Evolutionary conservation across 78 protist species (phyloP), one percentile per base, ranked within the genome.

Genomic region (Chrysochromulina tobinii): DNA sequence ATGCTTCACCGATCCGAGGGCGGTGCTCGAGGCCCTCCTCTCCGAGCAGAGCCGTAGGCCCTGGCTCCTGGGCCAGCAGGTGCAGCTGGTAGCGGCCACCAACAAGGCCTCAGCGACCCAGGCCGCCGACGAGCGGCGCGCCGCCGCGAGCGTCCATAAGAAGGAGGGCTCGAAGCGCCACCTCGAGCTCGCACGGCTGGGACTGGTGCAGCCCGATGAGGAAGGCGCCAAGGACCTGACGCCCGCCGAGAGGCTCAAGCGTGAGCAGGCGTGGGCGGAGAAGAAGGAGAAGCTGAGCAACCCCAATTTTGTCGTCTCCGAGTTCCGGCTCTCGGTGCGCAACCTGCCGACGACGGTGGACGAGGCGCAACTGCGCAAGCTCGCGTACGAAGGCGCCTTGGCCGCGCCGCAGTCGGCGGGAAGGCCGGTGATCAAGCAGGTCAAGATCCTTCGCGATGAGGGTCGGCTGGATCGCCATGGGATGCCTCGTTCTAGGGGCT

Each of bases 241-340:
- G 23, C 64, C 12, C 64, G 12, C 64, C 7, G 64, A 59, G 64
- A 59, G 12, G 72, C 72, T 7, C 23, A 38, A 50, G 83, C 83
- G 83, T 3, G 87, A 81, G 25, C 15, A 25, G 7, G 86, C 89
- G 18, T 87, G 72, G 38, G 57, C 38, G 84, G 12, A 3, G 58
- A 55, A 61, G 86, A 25, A 48, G 18, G 54, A 25, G 53, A 89
- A 89, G 95, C 84, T 93, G 51, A 12, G 14, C 17, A 79, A 61
- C 87, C 89, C 92, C 79, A 89, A 89, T 83, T 68, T 55, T 50
- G 51, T 83, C 81, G 90, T 93, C 48, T 89, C 93, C n/a, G 3
- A 53, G 38, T 89, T 92, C 15, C 90, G 95, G 0, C 92, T 93
- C 53, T 69, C 64, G 64, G 20, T 89, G 20, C 92, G 90, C 68